phyloP scores from a whole-genome alignment of 495 filamentous ascomycete species.

The Xylaria curta region DNA sequence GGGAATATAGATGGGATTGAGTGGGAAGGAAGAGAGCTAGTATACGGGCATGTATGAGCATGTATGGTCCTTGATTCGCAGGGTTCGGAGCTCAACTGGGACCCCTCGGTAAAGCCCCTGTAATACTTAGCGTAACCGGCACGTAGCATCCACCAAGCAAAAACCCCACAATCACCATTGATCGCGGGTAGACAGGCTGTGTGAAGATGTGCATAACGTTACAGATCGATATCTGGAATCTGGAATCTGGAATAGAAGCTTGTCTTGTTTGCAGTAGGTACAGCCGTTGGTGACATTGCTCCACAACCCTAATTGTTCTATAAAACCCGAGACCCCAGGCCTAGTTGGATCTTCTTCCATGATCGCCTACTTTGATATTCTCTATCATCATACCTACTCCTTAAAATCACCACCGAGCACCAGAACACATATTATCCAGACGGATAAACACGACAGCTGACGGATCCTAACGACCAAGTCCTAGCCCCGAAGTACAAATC shows the following conservation, averaged over 20 bases:
- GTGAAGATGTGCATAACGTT: conserved; percentile 18
- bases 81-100: not conserved
- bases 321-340: not conserved
- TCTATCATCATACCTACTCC: not conserved
- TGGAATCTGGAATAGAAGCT: not conserved
- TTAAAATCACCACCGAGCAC: too few species aligned
- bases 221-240: not conserved
- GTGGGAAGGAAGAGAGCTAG: not conserved
- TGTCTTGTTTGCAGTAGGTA: not conserved
- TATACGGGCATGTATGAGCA: too few species aligned
- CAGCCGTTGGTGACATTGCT: not conserved
- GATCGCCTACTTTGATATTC: not conserved
- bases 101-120: not conserved
- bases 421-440: not conserved
- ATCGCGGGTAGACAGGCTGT: conserved; percentile 1
- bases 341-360: not conserved
- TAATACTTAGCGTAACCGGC: not conserved
- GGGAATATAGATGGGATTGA: not conserved
- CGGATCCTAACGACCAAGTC: not conserved
- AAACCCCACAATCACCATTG: not conserved
- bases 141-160: not conserved
- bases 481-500: not conserved
- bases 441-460: not conserved
- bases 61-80: not conserved
- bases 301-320: conserved; percentile 5